Base-by-base conservation (phyloP, 2,329 filamentous ascomycete genomes). In the Penicillium sp. region DNA sequence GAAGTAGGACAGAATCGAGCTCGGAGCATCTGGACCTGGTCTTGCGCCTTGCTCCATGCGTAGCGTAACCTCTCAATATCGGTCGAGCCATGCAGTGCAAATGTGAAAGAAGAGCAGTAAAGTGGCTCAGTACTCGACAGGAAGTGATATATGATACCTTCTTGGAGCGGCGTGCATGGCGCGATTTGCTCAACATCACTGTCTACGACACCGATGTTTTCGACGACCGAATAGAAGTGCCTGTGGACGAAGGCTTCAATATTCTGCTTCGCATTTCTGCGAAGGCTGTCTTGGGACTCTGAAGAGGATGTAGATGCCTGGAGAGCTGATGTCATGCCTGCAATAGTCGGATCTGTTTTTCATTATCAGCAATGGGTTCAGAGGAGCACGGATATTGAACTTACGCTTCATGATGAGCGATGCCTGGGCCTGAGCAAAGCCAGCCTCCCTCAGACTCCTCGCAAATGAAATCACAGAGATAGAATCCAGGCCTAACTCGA, bases 401-500 rank as follows among this genome's bases (percentile, higher is more conserved):
- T 69, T 67, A 69, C 88, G 84, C 59, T 83, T 86, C 74, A 96
- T 84, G 4, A 97, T 80, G 0, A 85, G 65, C 0, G 90, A 86
- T 1, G 91, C 84, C 7, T 84, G 86, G 0, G 86, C 87, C 14
- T 81, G 77, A 1, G 69, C 37, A 54, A 92, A 84, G 0, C 91
- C 90, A 2, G 78, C 78, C 2, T 82, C 79, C 65, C 86, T 90
- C 14, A 97, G 78, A 12, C 82, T 74, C 5, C 83, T 81, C 0
- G 89, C 83, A 34, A 97, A 82, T 7, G 86, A 83, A 48, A 96
- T 87, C 0, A 89, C 90, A 0, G 91, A 92, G 15, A 97, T 92
- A 0, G 93, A 97, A 69, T 96, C 94, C 25, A 97, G 82, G 0
- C 93, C 94, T 1, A 96, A 79, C 63, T 96, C 91, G 67, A 95